Base-by-base conservation (phyloP, 2,329 filamentous ascomycete species). In the Ceratocystis colombiana region DNA sequence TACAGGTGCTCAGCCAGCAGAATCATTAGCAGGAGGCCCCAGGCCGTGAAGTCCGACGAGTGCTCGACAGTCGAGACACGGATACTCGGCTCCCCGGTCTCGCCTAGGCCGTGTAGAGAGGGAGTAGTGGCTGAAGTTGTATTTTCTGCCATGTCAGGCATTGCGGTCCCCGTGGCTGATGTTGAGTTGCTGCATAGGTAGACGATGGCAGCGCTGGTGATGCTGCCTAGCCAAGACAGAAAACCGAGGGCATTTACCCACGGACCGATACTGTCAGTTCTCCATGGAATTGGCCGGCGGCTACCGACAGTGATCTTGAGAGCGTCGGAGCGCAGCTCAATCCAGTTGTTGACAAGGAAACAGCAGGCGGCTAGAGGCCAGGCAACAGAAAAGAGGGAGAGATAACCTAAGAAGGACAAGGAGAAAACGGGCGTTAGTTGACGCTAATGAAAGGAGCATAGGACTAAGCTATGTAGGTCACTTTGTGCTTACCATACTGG, bases 331-430 rank as follows among this genome's bases (percentile, higher is more conserved):
- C 94, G 88, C 48, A 97, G 83, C 74, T 97, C 94, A 67, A 99
- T 79, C 91, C 93, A 97, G 77, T 97, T 95, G 77, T 97, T 97
- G 75, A 94, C 79, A 12, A 97, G 78, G 78, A 97, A 97, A 1
- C 88, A 93, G 66, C 90, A 81, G 1, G 88, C 87, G 0, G 93
- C 92, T n/a, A 97, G 79, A 0, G 94, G 94, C 94, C 94, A 99
- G 65, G 96, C 86, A 1, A 94, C 89, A 0, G 90, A 94, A 75
- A 97, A 97, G 8, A 97, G 82, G 0, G 89, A 88, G 0, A 99
- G 81, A 74, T 96, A 97, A 37, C 92, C 90, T 79, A 5, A 25
- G 15, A 2, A 64, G n/a, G n/a, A 7, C 5, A 50, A 8, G 20
- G n/a, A 61, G 37, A 20, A 28, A n/a, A 25, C 5, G 8, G n/a